phyloP scores from a whole-genome alignment of 2,329 filamentous ascomycete species.

The Periconia macrospinosa region DNA sequence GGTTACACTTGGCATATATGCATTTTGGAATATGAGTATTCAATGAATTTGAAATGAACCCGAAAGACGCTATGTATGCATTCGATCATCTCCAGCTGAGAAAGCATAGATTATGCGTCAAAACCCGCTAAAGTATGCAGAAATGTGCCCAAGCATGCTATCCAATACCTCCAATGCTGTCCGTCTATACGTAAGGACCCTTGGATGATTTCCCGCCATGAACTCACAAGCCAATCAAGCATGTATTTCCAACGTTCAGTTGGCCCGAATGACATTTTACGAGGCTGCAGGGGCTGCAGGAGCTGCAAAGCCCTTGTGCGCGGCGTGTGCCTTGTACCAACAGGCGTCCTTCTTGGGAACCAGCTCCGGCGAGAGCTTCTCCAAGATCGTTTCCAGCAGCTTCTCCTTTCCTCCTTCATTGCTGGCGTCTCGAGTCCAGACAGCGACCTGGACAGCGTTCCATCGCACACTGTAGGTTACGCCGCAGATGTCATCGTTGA shows the following conservation, averaged over 20 bases:
- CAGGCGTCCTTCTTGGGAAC: constrained; percentile 68
- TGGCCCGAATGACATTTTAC: not conserved
- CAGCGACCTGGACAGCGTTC: constrained; percentile 82
- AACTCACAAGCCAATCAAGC: not conserved
- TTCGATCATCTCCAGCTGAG: not conserved
- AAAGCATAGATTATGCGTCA: not conserved
- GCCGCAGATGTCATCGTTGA: constrained; percentile 82
- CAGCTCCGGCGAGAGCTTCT: constrained; percentile 72
- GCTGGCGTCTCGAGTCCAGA: constrained; percentile 89
- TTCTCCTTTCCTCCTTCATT: constrained; percentile 78
- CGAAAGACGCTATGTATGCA: not conserved
- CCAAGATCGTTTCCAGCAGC: constrained; percentile 72
- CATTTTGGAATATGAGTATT: no score
- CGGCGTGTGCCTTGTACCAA: constrained; percentile 86
- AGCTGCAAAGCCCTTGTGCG: constrained; percentile 74
- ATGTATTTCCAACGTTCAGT: not conserved
- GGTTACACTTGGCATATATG: not conserved
- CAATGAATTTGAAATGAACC: no score
- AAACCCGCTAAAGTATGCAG: not conserved
- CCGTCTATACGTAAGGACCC: not conserved
- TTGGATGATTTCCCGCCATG: not conserved
- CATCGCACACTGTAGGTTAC: constrained; percentile 86
- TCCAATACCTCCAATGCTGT: not conserved
- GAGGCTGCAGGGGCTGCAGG: not conserved
- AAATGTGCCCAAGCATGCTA: not conserved